These are phyloP conservation scores for Lactarius hatsudake DNA, from an alignment of 768 basidiomycete genomes.

Conservation along the genomic window DNA sequence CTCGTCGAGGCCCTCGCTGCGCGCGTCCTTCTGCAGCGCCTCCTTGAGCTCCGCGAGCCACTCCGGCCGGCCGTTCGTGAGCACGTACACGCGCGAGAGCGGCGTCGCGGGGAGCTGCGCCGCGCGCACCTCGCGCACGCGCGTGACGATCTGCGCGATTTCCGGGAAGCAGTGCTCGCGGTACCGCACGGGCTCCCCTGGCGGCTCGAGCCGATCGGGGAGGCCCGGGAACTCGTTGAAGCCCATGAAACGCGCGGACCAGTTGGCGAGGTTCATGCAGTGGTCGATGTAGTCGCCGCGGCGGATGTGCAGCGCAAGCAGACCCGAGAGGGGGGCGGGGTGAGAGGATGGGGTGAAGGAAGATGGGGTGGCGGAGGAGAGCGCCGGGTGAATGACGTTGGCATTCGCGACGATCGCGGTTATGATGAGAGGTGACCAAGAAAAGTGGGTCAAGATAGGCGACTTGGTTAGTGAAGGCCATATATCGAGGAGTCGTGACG, in stretches of 20 bases:
- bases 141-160: constrained; percentile 40
- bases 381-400: constrained; percentile 25
- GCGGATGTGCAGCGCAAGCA: constrained; percentile 49
- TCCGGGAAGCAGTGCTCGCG: constrained; percentile 43
- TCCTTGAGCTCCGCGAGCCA: constrained; percentile 42
- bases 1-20: constrained; percentile 22
- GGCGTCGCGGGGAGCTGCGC: constrained; percentile 27
- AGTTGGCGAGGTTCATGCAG: constrained; percentile 40
- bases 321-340: constrained; percentile 35
- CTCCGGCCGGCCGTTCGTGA: constrained; percentile 43
- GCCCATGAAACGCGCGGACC: constrained; percentile 38
- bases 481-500: constrained; percentile 35
- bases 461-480: constrained; percentile 37
- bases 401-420: constrained; percentile 36
- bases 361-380: constrained; percentile 7
- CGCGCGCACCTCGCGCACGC: constrained; percentile 36
- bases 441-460: constrained; percentile 37
- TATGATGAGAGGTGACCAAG: constrained; percentile 39
- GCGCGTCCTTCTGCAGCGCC: constrained; percentile 31
- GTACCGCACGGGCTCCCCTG: constrained; percentile 33
- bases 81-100: constrained; percentile 43
- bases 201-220: constrained; percentile 36
- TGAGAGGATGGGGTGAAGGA: constrained; percentile 10
- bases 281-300: constrained; percentile 48
- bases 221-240: constrained; percentile 46